Evolutionary conservation across 176 grass and related monocot genomes (phyloP), one percentile per base, ranked within the genome.

Genomic region (Dendrocalamus sinicus): DNA sequence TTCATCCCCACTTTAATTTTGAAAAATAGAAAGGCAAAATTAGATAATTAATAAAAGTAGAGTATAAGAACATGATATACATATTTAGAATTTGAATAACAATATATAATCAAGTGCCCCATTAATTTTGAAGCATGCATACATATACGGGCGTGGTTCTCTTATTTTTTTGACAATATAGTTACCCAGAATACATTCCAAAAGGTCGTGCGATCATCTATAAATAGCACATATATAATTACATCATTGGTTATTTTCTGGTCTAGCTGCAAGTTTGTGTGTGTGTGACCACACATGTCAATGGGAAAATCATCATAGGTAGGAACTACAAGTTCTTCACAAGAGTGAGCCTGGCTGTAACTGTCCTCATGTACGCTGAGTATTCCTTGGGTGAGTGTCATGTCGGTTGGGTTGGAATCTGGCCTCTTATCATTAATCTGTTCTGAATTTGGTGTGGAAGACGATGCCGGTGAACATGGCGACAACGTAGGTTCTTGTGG

Each of bases 261-360:
- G 58, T 26, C 20, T 75, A 75, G 37, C 73, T 23, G 37, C 28
- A 19, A 40, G 62, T 32, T 13, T 66, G 73, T 50, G 30, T 23
- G 28, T 23, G 40, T 9, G 84, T 63, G 84, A 92, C 80, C 90
- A 39, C 86, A 93, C 76, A 89, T 82, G 30, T 91, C 81, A 5
- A 81, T n/a, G 70, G 81, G 84, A 37, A 91, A 86, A 1, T 77
- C 82, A 22, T 94, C 90, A 12, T 79, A 91, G 14, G 73, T 72
- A 15, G 77, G 88, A 15, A 73, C 53, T 12, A 88, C 2, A 50
- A 86, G 41, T 4, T 91, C 90, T 28, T 86, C 90, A 35, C 58
- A 79, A 20, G 75, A 45, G 12, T 70, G 41, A 24, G 28, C 1
- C 8, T 55, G 44, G 14, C 55, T 24, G 61, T 47, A 30, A 9